phyloP scores from a whole-genome alignment of 208 protist species.

The Acanthamoeba castellanii region DNA sequence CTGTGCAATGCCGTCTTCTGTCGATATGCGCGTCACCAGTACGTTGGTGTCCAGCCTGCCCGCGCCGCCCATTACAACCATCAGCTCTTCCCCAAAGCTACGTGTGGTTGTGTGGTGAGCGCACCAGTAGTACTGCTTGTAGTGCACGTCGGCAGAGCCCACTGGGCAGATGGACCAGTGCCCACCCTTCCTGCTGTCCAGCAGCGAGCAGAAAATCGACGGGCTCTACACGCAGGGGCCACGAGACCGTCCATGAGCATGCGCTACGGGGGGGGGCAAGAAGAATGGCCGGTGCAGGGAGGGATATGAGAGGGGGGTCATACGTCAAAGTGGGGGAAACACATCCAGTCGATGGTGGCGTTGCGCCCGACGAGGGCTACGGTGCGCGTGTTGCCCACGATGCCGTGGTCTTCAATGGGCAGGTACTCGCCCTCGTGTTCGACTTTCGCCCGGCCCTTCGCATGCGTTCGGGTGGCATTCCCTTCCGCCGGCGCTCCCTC shows the following conservation, averaged over 20 bases:
- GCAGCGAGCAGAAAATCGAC: slow-evolving; percentile 36
- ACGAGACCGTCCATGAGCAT: background rate
- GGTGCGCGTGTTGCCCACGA: slow-evolving; percentile 87
- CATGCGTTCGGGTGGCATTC: background rate
- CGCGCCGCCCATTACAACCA: too few species aligned
- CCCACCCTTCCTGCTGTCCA: slow-evolving; percentile 62
- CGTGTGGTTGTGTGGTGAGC: background rate
- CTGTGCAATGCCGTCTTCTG: slow-evolving; percentile 77
- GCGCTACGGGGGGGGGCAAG: background rate
- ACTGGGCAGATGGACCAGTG: slow-evolving; percentile 58
- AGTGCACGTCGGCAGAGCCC: background rate
- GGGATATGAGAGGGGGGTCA: slow-evolving; percentile 60
- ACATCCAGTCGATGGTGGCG: slow-evolving; percentile 84
- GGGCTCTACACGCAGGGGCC: slow-evolving; percentile 10
- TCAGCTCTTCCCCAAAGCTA: too few species aligned
- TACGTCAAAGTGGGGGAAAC: slow-evolving; percentile 85
- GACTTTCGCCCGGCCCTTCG: background rate
- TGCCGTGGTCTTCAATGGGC: slow-evolving; percentile 85
- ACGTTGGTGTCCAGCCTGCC: slow-evolving; percentile 81
- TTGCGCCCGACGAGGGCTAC: slow-evolving; percentile 77
- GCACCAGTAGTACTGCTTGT: slow-evolving; percentile 75
- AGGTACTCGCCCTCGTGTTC: slow-evolving; percentile 78
- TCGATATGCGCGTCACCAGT: slow-evolving; percentile 77
- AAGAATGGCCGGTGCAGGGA: background rate
- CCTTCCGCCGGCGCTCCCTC: background rate